Base-by-base conservation (phyloP, 2,329 filamentous ascomycete species). In the Phoma sp. region DNA sequence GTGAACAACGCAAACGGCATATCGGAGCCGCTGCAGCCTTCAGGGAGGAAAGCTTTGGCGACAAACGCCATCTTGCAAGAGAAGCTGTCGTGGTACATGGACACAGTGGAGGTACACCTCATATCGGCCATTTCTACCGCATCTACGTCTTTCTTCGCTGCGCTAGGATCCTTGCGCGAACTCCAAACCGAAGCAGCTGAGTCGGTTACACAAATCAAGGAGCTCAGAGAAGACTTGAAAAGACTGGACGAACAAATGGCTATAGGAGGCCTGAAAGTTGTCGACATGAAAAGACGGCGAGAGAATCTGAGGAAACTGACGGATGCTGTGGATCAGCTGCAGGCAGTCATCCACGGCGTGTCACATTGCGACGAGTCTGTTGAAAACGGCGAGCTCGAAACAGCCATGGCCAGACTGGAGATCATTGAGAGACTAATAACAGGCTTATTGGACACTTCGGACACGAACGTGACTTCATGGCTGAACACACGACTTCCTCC, bases 31-130 rank as follows among this genome's bases (percentile, higher is more conserved):
- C 87, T 90, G 7, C 73, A 79, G 38, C 74, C 76, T 17, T 76
- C 78, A 12, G 81, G 81, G 8, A 85, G 94, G 57, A 98, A 97
- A 73, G 90, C 91, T 1, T 81, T 99, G 25, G 94, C 94, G 7
- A 97, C 93, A 0, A 99, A 99, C 76, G 95, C 95, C 0, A 99
- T 99, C 55, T 76, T 99, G 32, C 95, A 99, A 73, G 95, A 99
- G 76, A 99, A 99, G 76, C 81, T 99, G 12, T 98, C 95, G 0
- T 99, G 95, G 95, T 99, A 99, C 74, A 96, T 99, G 92, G 95
- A 99, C 73, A 99, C 95, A 0, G 92, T 99, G 21, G 95, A 99
- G 73, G 92, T 99, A 50, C 95, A 99, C 73, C 81, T 99, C 7
- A 97, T 99, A 65, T 92, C 91, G 29, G 96, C 93, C 0, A 99